Evolutionary conservation across 441 rosid species (phyloP).

Genomic region (Euphorbia corollata): DNA sequence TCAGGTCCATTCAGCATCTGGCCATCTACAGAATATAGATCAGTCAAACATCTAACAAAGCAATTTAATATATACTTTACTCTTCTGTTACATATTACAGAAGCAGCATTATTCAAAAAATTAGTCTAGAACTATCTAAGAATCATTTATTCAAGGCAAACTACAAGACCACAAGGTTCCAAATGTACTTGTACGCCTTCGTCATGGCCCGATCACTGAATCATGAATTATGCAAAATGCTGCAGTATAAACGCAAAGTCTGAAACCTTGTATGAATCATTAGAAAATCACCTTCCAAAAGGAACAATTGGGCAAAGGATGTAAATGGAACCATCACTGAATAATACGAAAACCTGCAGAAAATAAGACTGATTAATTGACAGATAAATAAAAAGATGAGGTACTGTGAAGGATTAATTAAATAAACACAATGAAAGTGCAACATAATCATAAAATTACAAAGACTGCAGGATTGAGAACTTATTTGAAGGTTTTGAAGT

Average conservation of each 20-base stretch:
- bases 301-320: constrained; percentile 87
- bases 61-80: not conserved
- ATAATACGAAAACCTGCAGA: constrained; percentile 74
- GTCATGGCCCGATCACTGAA: not conserved
- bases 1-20: constrained; percentile 21
- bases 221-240: not conserved
- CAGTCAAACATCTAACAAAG: constrained; percentile 9
- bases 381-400: not conserved
- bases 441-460: not conserved
- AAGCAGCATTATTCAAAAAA: not conserved
- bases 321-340: constrained; percentile 77
- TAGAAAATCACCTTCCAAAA: constrained; percentile 65
- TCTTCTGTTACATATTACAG: not conserved
- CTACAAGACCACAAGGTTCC: not conserved
- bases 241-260: constrained; percentile 10
- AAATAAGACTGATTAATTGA: not conserved
- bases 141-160: constrained; percentile 2
- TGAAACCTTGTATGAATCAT: not conserved
- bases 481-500: not conserved
- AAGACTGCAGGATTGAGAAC: not conserved
- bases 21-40: constrained; percentile 6
- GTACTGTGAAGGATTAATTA: not conserved
- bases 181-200: not conserved
- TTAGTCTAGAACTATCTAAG: not conserved
- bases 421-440: not conserved